Evolutionary conservation across 768 basidiomycete genomes (phyloP).

Genomic region (Termitomyces sp.): DNA sequence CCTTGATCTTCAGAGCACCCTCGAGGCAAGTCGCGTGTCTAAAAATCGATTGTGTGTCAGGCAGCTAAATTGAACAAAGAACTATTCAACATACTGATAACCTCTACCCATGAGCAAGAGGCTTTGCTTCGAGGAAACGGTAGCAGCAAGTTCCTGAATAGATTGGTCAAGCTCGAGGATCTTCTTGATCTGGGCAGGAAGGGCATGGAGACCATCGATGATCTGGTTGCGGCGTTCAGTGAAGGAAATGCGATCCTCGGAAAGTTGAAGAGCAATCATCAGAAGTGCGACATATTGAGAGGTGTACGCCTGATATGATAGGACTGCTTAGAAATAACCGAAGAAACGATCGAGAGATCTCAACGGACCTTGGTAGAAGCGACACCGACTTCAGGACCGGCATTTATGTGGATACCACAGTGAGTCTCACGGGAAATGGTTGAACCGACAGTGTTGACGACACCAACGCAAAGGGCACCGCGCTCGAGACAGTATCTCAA

Average conservation of each 20-base stretch:
- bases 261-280: constrained; percentile 98
- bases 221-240: constrained; percentile 87
- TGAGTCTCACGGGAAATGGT: constrained; percentile 98
- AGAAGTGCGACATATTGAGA: constrained; percentile 97
- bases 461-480: constrained; percentile 93
- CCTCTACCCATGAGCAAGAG: constrained; percentile 96
- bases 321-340: not conserved
- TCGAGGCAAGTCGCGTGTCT: constrained; percentile 96
- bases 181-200: constrained; percentile 84
- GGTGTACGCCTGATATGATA: constrained; percentile 72
- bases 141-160: constrained; percentile 80
- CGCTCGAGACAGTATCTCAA: constrained; percentile 95
- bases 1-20: constrained; percentile 98
- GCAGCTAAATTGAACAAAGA: not conserved
- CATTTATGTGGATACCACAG: constrained; percentile 99
- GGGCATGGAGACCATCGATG: constrained; percentile 87
- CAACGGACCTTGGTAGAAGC: constrained; percentile 86
- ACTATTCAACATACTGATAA: constrained; percentile 65
- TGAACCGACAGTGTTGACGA: constrained; percentile 98
- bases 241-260: constrained; percentile 94
- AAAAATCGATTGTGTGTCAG: constrained; percentile 1
- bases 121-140: constrained; percentile 76
- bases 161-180: constrained; percentile 75
- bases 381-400: constrained; percentile 97
- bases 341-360: not conserved